Conservation (phyloP, 768 basidiomycete genomes). For the Suillus brevipes region DNA sequence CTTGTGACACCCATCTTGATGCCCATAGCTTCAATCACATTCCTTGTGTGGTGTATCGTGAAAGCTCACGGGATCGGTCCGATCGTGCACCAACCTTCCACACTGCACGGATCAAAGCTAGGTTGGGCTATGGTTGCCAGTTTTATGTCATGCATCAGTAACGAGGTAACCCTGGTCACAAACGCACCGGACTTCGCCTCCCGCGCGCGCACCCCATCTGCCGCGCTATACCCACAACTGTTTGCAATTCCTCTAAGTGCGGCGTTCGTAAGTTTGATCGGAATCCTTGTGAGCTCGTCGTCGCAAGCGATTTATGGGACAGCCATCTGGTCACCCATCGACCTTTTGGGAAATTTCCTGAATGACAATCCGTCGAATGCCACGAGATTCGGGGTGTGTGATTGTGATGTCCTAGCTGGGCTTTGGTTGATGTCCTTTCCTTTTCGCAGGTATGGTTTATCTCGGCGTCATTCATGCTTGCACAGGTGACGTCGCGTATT, state of each 20-base stretch:
- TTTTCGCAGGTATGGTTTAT: conserved; percentile 72
- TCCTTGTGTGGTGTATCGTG: conserved; percentile 77
- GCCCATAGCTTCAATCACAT: conserved; percentile 66
- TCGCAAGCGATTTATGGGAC: conserved; percentile 75
- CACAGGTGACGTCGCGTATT: conserved; percentile 46
- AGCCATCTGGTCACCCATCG: conserved; percentile 78
- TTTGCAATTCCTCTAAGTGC: conserved; percentile 73
- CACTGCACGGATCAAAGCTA: conserved; percentile 63
- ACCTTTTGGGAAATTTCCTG: conserved; percentile 66
- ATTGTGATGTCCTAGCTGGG: neutral
- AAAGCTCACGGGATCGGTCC: conserved; percentile 79
- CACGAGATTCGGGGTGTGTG: conserved; percentile 62
- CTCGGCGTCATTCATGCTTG: conserved; percentile 74
- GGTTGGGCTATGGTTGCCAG: conserved; percentile 76
- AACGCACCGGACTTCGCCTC: conserved; percentile 80
- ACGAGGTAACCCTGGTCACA: conserved; percentile 75
- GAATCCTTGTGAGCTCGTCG: conserved; percentile 80
- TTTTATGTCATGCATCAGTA: conserved; percentile 77
- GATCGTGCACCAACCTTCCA: conserved; percentile 64
- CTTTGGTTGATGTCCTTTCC: neutral
- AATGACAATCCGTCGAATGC: conserved; percentile 60
- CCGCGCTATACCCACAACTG: conserved; percentile 65
- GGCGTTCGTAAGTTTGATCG: conserved; percentile 74
- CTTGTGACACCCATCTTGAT: conserved; percentile 74
- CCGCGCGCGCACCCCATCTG: conserved; percentile 54